These are phyloP conservation scores for Botrytis cinerea DNA, from an alignment of 2,329 filamentous ascomycete genomes.

Conservation along the genomic window DNA sequence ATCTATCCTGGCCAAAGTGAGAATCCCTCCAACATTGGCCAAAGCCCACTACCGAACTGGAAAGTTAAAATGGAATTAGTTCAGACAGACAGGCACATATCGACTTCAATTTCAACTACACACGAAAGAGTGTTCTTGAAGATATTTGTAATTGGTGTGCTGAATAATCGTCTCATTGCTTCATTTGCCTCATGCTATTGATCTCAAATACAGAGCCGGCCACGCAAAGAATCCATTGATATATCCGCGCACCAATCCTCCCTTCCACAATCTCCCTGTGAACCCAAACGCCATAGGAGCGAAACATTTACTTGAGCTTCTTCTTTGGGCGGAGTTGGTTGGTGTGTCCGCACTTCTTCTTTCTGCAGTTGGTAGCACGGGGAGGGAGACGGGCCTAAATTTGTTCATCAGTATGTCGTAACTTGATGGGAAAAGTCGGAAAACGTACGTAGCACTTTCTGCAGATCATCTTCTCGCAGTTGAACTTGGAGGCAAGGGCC, in stretches of 20 bases:
- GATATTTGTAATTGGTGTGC: conserved; percentile 21
- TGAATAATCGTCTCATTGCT: conserved; percentile 29
- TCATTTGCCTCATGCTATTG: conserved; percentile 26
- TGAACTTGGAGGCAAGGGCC: conserved; percentile 98
- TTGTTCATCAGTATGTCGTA: conserved; percentile 33
- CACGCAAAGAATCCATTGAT: conserved; percentile 34
- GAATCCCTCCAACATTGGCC: background rate
- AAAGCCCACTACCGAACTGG: background rate
- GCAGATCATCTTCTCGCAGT: conserved; percentile 99
- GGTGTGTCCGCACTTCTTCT: conserved; percentile 99
- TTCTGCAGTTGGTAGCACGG: conserved; percentile 99
- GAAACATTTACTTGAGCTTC: conserved; percentile 89
- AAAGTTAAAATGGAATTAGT: background rate
- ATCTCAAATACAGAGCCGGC: conserved; percentile 27
- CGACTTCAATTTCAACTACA: background rate
- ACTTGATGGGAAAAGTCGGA: background rate
- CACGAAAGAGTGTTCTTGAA: background rate
- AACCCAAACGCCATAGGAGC: conserved; percentile 41
- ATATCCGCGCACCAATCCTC: conserved; percentile 20
- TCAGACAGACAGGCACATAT: background rate
- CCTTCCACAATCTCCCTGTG: conserved; percentile 25
- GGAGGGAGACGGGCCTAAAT: conserved; percentile 79
- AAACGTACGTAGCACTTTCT: conserved; percentile 98
- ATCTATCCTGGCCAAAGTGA: background rate
- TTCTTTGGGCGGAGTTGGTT: conserved; percentile 99